A percentile compares a stretch with the other conserved stretches of the same genome.
phyloP scores from a whole-genome alignment of 768 basidiomycete genomes.

The Suillus tomentosus region DNA sequence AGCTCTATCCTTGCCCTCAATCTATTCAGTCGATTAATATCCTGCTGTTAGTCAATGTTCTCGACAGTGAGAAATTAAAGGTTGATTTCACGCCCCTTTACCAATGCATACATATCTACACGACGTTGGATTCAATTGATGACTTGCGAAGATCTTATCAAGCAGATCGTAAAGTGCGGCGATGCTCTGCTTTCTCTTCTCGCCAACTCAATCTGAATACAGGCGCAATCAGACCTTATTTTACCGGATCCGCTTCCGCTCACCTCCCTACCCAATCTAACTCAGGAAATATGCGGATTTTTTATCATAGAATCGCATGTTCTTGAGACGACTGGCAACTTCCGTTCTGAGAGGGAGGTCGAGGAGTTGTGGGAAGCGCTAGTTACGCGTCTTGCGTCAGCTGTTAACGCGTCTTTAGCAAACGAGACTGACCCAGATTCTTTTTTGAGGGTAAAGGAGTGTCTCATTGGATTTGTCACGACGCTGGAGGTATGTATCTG shows the following conservation, averaged over 20 bases:
- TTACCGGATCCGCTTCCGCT: conserved; percentile 74
- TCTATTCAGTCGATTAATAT: conserved; percentile 12
- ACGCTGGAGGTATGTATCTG: conserved; percentile 74
- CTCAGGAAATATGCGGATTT: conserved; percentile 95
- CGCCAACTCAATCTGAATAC: conserved; percentile 18
- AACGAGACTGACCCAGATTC: conserved; percentile 78
- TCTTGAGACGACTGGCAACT: conserved; percentile 81
- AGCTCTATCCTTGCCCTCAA: conserved; percentile 33
- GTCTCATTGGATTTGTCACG: conserved; percentile 82
- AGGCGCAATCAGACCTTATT: conserved; percentile 98
- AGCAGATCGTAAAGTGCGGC: conserved; percentile 85
- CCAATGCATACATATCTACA: conserved; percentile 97
- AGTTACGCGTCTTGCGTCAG: conserved; percentile 68
- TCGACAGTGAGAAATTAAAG: conserved; percentile 85
- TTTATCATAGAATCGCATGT: conserved; percentile 97
- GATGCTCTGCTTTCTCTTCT: conserved; percentile 1
- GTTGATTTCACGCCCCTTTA: conserved; percentile 96
- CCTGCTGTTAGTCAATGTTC: conserved; percentile 67
- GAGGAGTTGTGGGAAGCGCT: conserved; percentile 96
- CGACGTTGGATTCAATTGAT: conserved; percentile 84
- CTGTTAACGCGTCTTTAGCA: conserved; percentile 71
- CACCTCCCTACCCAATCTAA: conserved; percentile 67
- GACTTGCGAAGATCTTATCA: conserved; percentile 93
- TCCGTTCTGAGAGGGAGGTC: conserved; percentile 88
- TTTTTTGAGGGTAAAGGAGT: conserved; percentile 83